These are phyloP conservation scores for Microsporum ferrugineum DNA, from an alignment of 2,329 filamentous ascomycete species.

Conservation along the genomic window DNA sequence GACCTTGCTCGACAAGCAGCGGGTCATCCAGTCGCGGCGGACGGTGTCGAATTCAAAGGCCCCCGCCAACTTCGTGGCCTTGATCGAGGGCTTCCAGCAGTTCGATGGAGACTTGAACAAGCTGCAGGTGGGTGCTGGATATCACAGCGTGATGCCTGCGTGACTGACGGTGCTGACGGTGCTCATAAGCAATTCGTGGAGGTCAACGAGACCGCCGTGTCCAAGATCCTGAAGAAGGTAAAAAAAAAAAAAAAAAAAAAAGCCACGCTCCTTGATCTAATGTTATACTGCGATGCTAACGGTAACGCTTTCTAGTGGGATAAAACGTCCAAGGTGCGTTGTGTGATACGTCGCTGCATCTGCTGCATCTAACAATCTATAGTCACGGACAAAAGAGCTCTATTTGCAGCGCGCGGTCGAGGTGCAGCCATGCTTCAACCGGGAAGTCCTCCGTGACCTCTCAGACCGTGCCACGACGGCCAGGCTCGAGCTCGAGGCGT, in stretches of 20 bases:
- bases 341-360: not conserved
- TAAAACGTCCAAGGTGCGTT: constrained; percentile 79
- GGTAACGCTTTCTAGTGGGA: constrained; percentile 56
- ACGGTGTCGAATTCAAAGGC: constrained; percentile 68
- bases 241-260: too few relatives aligned
- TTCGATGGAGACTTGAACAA: constrained; percentile 96
- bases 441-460: constrained; percentile 88
- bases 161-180: constrained; percentile 8
- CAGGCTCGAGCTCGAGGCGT: constrained; percentile 83
- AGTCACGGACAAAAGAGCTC: constrained; percentile 92
- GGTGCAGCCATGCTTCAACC: constrained; percentile 96
- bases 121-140: constrained; percentile 47
- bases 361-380: not conserved
- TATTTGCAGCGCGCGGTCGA: constrained; percentile 94
- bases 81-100: constrained; percentile 94
- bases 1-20: constrained; percentile 90
- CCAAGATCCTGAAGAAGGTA: constrained; percentile 94
- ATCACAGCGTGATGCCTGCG: not conserved
- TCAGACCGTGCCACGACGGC: constrained; percentile 97
- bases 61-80: constrained; percentile 83
- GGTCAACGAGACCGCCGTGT: constrained; percentile 94
- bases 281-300: not conserved
- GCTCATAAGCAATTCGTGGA: constrained; percentile 78
- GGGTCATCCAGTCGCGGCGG: constrained; percentile 68
- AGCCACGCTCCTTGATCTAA: too few relatives aligned